Base-by-base conservation (phyloP, 441 rosid species). In the Eutrema salsugineum region DNA sequence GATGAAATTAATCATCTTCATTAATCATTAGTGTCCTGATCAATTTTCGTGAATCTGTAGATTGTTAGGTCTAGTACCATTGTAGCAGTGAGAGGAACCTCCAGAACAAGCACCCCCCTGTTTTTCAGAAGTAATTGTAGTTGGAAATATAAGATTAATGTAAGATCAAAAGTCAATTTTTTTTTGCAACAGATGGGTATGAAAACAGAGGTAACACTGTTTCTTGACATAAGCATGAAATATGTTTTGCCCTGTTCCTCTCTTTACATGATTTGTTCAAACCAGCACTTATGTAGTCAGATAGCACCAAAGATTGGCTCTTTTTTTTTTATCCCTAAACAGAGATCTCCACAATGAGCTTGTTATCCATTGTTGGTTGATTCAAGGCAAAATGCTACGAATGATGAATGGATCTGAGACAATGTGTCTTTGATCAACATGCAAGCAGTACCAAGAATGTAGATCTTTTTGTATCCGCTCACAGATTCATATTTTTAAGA, bases 31-130 rank as follows among this genome's bases (percentile, higher is more conserved):
- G 11, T 11, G n/a, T 38, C 4, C 42, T 11, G 40, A 3, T 24
- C 27, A 24, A 2, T 24, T 24, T 24, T 24, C 2, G n/a, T n/a
- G 24, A 2, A 35, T 9, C 11, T 35, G 39, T 9, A 35, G 39
- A 9, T 35, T 48, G 53, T 46, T 46, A 48, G 8, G 22, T n/a
- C 28, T 47, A 47, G 19, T 12, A 47, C 53, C 53, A 48, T 19
- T 48, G 28, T 48, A 11, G 53, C 53, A 20, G 53, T 48, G n/a
- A 11, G 53, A 48, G 68, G 82, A 30, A 83, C 80, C 66, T 81
- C 82, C 15, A 76, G 64, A 55, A 83, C 56, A 14, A 80, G 55
- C n/a, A n/a, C 65, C 14, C 77, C 66, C 89, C 83, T 85, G 71
- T 65, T 35, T 48, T 70, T 22, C 16, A 27, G 11, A 53, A 22